A percentile compares a stretch with the other conserved stretches of the same genome.
phyloP scores from a whole-genome alignment of 2,329 filamentous ascomycete genomes.

The Calonectria pteridis region DNA sequence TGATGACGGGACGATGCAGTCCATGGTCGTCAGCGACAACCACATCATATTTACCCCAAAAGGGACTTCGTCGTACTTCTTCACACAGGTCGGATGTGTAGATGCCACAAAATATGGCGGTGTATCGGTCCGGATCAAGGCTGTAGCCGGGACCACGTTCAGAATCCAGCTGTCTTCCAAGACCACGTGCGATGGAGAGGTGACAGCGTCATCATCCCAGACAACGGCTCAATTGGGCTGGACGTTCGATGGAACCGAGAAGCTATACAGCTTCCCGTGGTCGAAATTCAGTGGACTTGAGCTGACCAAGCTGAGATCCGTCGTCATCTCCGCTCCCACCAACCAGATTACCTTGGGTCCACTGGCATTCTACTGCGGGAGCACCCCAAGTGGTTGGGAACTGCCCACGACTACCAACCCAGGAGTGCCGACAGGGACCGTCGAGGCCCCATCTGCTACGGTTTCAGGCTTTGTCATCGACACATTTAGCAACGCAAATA shows the following conservation, averaged over 20 bases:
- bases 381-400: constrained; percentile 61
- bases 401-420: constrained; percentile 55
- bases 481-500: constrained; percentile 64
- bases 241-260: constrained; percentile 71
- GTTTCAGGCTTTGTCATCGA: constrained; percentile 70
- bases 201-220: constrained; percentile 51
- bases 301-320: constrained; percentile 62
- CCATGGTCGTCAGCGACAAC: constrained; percentile 64
- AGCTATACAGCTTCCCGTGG: constrained; percentile 70
- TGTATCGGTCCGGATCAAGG: constrained; percentile 67
- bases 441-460: constrained; percentile 62
- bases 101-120: constrained; percentile 67
- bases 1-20: constrained; percentile 69
- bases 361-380: constrained; percentile 70
- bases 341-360: constrained; percentile 65
- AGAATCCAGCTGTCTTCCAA: constrained; percentile 64
- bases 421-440: constrained; percentile 58
- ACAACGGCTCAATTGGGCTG: constrained; percentile 66
- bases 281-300: constrained; percentile 64
- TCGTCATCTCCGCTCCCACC: constrained; percentile 63
- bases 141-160: constrained; percentile 63
- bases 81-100: constrained; percentile 67
- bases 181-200: constrained; percentile 56
- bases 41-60: constrained; percentile 65
- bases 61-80: constrained; percentile 66